phyloP scores from a whole-genome alignment of 164 flowering plant species.

The Chimonanthus salicifolius region DNA sequence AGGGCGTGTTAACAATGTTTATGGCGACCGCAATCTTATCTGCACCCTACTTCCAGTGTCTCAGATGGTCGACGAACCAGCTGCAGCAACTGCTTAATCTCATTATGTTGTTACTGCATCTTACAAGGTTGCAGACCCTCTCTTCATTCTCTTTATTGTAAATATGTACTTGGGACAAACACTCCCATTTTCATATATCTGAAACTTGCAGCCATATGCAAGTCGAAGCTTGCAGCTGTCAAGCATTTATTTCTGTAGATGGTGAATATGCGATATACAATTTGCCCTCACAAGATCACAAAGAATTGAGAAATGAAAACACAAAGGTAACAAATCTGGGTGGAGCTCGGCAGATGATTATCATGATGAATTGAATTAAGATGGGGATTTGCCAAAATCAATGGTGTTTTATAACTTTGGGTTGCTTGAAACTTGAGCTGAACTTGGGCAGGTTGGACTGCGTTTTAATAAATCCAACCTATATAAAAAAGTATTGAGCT shows the following conservation, averaged over 20 bases:
- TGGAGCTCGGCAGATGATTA: too few species aligned
- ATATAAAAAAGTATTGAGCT: too few species aligned
- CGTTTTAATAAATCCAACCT: too few species aligned
- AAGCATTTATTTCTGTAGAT: neutral
- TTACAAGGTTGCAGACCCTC: neutral
- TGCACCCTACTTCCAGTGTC: constrained; percentile 86
- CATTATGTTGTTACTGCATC: neutral
- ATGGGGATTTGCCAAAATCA: too few species aligned
- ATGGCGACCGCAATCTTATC: constrained; percentile 92
- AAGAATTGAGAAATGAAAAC: too few species aligned
- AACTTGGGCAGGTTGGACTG: too few species aligned
- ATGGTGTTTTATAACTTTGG: too few species aligned
- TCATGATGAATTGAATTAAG: too few species aligned
- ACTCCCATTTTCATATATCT: neutral
- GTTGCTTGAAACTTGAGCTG: too few species aligned
- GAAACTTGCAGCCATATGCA: neutral
- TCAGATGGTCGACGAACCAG: constrained; percentile 62
- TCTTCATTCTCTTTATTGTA: constrained; percentile 4
- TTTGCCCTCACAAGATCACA: too few species aligned
- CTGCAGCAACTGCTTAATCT: constrained; percentile 73
- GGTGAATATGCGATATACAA: too few species aligned
- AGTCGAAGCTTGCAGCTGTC: neutral
- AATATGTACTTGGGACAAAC: constrained; percentile 4
- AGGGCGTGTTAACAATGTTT: constrained; percentile 97
- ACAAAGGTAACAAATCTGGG: too few species aligned